Evolutionary conservation across 1,284 basidiomycete species (phyloP).

Genomic region (Tetrapyrgos nigripes): DNA sequence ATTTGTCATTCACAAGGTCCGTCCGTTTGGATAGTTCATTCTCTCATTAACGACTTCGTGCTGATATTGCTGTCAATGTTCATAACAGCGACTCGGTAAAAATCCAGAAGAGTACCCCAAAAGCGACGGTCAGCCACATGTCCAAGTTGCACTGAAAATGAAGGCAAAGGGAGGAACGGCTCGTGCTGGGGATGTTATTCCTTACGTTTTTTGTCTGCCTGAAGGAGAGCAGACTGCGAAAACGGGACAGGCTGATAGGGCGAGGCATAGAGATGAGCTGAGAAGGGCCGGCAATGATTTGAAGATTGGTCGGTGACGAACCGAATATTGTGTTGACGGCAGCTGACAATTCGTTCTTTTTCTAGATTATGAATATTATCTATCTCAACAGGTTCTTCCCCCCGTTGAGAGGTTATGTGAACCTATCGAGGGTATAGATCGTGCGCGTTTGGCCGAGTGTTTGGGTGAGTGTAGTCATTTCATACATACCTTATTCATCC

Average conservation of each 20-base stretch:
- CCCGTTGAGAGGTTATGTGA: slow-evolving; percentile 96
- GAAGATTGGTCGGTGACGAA: slow-evolving; percentile 66
- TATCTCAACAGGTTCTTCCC: slow-evolving; percentile 92
- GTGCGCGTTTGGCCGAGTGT: slow-evolving; percentile 91
- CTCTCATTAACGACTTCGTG: not conserved
- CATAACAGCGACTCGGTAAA: slow-evolving; percentile 87
- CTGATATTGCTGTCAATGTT: slow-evolving; percentile 8
- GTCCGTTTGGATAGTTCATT: slow-evolving; percentile 15
- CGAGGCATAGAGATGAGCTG: slow-evolving; percentile 94
- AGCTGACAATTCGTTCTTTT: slow-evolving; percentile 11
- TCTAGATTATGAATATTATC: slow-evolving; percentile 90
- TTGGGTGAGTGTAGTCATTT: slow-evolving; percentile 64
- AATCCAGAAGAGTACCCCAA: slow-evolving; percentile 97
- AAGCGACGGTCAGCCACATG: slow-evolving; percentile 94
- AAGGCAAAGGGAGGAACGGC: slow-evolving; percentile 85
- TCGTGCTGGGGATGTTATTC: slow-evolving; percentile 91
- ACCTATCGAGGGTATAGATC: slow-evolving; percentile 95
- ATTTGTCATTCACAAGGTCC: slow-evolving; percentile 92
- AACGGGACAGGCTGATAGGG: slow-evolving; percentile 87
- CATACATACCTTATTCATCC: not conserved
- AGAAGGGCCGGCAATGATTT: slow-evolving; percentile 70
- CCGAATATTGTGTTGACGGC: not conserved
- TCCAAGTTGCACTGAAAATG: slow-evolving; percentile 94
- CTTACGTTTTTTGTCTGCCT: slow-evolving; percentile 92
- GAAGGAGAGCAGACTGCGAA: slow-evolving; percentile 79